These are phyloP conservation scores for Phlebiopsis gigantea DNA, from an alignment of 768 basidiomycete species.

Conservation along the genomic window DNA sequence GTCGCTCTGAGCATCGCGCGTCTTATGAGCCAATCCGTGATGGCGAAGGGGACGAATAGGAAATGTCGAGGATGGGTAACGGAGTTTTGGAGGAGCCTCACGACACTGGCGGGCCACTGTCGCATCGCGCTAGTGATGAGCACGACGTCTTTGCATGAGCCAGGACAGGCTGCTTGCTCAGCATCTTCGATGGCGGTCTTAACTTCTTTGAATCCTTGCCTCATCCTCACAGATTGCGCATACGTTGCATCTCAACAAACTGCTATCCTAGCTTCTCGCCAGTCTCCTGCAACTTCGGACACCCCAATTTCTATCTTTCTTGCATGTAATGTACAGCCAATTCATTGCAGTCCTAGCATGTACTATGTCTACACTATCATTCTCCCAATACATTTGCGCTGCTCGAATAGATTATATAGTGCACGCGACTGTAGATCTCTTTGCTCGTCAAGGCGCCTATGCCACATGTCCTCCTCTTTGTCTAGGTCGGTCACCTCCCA, in stretches of 20 bases:
- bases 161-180: slow-evolving; percentile 1
- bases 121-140: slow-evolving; percentile 3
- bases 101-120: slow-evolving; percentile 8
- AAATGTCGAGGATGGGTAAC: slow-evolving; percentile 48
- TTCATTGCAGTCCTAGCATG: background rate
- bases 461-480: background rate
- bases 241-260: background rate
- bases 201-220: slow-evolving; percentile 4
- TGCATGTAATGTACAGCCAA: background rate
- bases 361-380: background rate
- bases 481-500: background rate
- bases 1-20: slow-evolving; percentile 32
- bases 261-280: background rate
- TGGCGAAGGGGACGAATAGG: slow-evolving; percentile 45
- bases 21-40: slow-evolving; percentile 44
- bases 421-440: too few relatives aligned
- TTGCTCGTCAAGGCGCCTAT: background rate
- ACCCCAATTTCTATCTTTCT: background rate
- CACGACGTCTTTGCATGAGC: background rate
- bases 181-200: slow-evolving; percentile 6
- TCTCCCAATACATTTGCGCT: background rate
- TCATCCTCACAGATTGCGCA: slow-evolving; percentile 6
- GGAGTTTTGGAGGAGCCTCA: slow-evolving; percentile 24
- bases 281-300: background rate
- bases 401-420: background rate